A percentile compares a stretch with the other conserved stretches of the same genome.
phyloP scores from a whole-genome alignment of 2,329 filamentous ascomycete genomes.

The Penicillium sp. region DNA sequence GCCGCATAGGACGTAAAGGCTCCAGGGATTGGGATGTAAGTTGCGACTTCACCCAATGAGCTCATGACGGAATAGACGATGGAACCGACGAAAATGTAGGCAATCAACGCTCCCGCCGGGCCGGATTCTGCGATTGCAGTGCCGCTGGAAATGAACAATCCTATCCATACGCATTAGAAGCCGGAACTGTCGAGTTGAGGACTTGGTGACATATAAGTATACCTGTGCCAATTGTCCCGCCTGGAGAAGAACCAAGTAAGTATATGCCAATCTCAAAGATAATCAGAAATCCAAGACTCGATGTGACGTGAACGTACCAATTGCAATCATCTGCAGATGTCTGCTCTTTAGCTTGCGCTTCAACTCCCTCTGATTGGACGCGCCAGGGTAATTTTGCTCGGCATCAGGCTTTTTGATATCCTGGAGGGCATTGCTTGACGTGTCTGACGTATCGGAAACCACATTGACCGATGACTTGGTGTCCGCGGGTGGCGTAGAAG shows the following conservation, averaged over 20 bases:
- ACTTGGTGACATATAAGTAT: background rate
- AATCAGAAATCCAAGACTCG: too few relatives aligned
- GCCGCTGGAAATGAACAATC: conserved; percentile 66
- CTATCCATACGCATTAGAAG: conserved; percentile 39
- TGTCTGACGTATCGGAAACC: conserved; percentile 4
- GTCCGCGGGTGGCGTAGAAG: background rate
- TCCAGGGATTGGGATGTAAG: conserved; percentile 70
- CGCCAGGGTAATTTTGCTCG: conserved; percentile 15
- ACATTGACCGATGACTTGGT: background rate
- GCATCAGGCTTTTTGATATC: conserved; percentile 19
- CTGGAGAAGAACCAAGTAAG: conserved; percentile 12
- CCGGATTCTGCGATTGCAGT: conserved; percentile 60
- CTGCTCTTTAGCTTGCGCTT: conserved; percentile 26
- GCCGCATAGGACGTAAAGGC: conserved; percentile 72
- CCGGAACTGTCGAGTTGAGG: background rate
- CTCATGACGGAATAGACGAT: conserved; percentile 73
- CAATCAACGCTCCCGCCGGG: conserved; percentile 63
- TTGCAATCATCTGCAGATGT: conserved; percentile 27
- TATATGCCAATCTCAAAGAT: background rate
- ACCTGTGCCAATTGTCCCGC: conserved; percentile 28
- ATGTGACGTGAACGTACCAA: conserved; percentile 14
- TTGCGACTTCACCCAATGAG: conserved; percentile 64
- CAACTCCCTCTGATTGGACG: conserved; percentile 17
- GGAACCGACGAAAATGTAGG: conserved; percentile 64
- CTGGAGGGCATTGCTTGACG: conserved; percentile 12